A percentile compares a stretch with the other conserved stretches of the same genome.
phyloP scores from a whole-genome alignment of 2,329 filamentous ascomycete species.

The Chaetomium strumarium region DNA sequence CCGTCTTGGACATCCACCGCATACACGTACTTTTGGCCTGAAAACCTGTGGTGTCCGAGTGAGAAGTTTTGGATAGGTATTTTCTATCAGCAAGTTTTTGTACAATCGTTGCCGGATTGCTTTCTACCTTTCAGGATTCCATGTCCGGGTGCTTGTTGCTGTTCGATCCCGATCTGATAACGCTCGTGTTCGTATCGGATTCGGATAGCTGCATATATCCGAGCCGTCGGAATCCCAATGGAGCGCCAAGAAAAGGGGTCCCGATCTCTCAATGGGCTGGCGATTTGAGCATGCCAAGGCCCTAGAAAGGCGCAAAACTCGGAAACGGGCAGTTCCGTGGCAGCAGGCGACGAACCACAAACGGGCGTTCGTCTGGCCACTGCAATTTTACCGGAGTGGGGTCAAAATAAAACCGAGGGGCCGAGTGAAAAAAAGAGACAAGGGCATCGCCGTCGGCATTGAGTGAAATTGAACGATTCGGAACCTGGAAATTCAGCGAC shows the following conservation, averaged over 20 bases:
- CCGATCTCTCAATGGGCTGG: background rate
- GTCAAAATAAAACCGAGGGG: background rate
- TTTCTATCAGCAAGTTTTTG: no score
- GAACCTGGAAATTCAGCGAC: background rate
- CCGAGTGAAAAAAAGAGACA: background rate
- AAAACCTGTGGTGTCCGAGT: no score
- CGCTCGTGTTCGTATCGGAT: no score
- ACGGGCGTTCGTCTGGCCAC: background rate
- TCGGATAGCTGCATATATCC: no score
- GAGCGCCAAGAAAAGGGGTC: background rate
- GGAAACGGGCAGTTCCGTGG: conserved; percentile 6
- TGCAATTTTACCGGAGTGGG: conserved; percentile 14
- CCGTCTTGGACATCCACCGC: no score
- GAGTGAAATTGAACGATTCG: conserved; percentile 1
- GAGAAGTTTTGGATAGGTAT: no score
- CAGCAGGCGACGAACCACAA: conserved; percentile 7
- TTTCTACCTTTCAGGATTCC: no score
- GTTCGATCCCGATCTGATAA: no score
- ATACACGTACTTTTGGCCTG: no score
- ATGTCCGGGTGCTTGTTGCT: no score
- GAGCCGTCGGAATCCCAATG: no score
- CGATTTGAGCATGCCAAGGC: background rate
- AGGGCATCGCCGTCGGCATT: background rate
- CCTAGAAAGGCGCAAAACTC: background rate
- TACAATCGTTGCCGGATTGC: no score